phyloP scores from a whole-genome alignment of 345 rosid genomes.

The Rubroshorea leprosula region DNA sequence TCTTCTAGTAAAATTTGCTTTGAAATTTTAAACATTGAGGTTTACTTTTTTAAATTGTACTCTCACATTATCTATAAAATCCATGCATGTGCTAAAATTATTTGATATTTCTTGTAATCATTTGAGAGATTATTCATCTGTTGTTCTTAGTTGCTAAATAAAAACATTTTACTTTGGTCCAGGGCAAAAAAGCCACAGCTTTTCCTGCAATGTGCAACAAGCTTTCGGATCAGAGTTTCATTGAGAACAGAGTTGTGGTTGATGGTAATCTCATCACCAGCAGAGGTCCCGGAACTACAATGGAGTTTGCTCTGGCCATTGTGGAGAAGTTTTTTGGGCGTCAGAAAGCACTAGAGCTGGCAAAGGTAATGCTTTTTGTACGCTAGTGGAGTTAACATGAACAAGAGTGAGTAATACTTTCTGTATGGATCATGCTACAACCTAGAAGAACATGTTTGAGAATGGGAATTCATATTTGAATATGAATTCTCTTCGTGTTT shows the following conservation, averaged over 20 bases:
- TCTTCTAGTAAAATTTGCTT: not conserved
- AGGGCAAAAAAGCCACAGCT: conserved; percentile 95
- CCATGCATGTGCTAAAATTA: not conserved
- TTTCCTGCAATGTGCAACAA: conserved; percentile 80
- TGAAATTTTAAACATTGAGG: not conserved
- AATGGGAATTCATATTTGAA: too few species aligned
- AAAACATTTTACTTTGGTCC: conserved; percentile 1
- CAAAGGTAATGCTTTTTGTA: conserved; percentile 52
- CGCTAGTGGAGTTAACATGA: conserved; percentile 15
- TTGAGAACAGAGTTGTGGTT: conserved; percentile 69
- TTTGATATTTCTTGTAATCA: not conserved
- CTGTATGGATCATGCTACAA: not conserved
- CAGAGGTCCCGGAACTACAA: conserved; percentile 87
- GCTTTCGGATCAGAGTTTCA: conserved; percentile 68
- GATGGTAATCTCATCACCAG: conserved; percentile 93
- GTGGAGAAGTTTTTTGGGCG: conserved; percentile 81
- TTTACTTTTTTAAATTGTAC: not conserved
- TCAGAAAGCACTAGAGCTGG: conserved; percentile 61
- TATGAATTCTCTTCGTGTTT: too few species aligned
- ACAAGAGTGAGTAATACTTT: not conserved
- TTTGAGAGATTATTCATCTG: not conserved
- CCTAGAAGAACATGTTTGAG: not conserved
- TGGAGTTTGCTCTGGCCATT: conserved; percentile 77
- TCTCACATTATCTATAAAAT: not conserved
- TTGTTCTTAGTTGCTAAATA: not conserved